Percentiles rank a stretch among this genome's conserved stretches.
phyloP scores from a whole-genome alignment of 306 rosid genomes.

The Amphicarpaea edgeworthii region DNA sequence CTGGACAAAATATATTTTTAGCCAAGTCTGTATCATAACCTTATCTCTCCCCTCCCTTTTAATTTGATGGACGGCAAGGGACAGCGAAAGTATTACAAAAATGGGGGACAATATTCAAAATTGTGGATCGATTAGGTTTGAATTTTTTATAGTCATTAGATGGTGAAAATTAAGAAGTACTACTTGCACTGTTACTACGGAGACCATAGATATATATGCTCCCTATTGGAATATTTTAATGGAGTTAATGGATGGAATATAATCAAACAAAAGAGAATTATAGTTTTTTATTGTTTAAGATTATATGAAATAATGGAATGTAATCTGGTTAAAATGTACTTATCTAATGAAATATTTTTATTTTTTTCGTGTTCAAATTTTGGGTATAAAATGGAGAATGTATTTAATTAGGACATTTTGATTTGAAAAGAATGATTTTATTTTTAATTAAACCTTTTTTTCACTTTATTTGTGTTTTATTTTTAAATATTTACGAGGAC shows the following conservation, averaged over 20 bases:
- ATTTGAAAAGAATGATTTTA: not conserved
- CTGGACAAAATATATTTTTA: conserved; percentile 2
- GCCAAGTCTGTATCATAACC: not conserved
- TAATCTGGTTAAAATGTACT: not conserved
- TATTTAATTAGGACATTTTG: not conserved
- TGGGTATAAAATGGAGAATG: not conserved
- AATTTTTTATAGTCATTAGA: not conserved
- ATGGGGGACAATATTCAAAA: not conserved
- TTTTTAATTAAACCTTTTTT: not conserved
- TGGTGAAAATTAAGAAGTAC: not conserved
- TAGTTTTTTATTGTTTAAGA: not conserved
- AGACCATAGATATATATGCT: no score
- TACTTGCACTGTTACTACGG: not conserved
- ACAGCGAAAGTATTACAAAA: not conserved
- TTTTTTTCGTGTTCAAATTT: not conserved
- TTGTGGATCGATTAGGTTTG: not conserved
- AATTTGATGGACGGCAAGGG: conserved; percentile 8
- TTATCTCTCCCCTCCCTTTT: not conserved
- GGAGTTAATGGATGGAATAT: no score
- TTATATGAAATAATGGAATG: not conserved
- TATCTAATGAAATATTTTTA: not conserved
- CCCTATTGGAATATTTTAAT: no score
- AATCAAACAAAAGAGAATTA: not conserved
- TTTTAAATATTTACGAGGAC: not conserved
- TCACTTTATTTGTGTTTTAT: no score